Evolutionary conservation across 2,329 filamentous ascomycete species (phyloP).

Genomic region (Grosmannia huntii): DNA sequence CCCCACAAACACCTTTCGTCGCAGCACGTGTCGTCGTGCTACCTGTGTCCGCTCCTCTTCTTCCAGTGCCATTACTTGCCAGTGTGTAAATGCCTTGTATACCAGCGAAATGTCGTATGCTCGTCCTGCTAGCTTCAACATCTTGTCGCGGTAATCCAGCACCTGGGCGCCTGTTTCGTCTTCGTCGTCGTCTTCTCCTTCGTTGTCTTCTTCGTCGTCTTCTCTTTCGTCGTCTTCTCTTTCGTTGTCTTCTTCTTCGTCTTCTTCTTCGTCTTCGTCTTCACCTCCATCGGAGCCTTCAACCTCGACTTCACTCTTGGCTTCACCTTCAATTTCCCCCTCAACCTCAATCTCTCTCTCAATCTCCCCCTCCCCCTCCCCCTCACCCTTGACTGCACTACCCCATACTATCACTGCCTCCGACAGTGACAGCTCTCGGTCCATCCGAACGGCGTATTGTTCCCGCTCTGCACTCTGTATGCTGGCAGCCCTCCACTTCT

Average conservation of each 20-base stretch:
- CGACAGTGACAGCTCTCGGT: conserved; percentile 10
- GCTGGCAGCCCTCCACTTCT: conserved; percentile 3
- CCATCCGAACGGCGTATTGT: conserved; percentile 10
- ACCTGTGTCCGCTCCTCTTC: conserved; percentile 53
- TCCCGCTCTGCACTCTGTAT: neutral
- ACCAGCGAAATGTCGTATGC: conserved; percentile 54
- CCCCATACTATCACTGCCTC: conserved; percentile 12
- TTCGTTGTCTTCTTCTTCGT: too few species aligned
- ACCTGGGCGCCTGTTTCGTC: conserved; percentile 7
- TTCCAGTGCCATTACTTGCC: conserved; percentile 52
- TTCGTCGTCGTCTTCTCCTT: neutral
- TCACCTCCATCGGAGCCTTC: neutral
- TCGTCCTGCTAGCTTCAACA: conserved; percentile 46
- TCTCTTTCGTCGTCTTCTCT: neutral
- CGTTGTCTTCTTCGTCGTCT: neutral
- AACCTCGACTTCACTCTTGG: neutral
- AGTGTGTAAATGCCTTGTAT: conserved; percentile 53
- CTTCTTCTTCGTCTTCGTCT: neutral
- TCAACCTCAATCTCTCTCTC: neutral
- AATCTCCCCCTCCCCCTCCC: neutral
- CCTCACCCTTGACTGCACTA: neutral
- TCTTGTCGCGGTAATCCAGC: conserved; percentile 21
- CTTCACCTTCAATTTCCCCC: neutral
- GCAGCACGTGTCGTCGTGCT: conserved; percentile 58
- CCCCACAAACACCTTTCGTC: conserved; percentile 53